Evolutionary conservation across 2,329 filamentous ascomycete genomes (phyloP).

Genomic region (Fusarium torulosum): DNA sequence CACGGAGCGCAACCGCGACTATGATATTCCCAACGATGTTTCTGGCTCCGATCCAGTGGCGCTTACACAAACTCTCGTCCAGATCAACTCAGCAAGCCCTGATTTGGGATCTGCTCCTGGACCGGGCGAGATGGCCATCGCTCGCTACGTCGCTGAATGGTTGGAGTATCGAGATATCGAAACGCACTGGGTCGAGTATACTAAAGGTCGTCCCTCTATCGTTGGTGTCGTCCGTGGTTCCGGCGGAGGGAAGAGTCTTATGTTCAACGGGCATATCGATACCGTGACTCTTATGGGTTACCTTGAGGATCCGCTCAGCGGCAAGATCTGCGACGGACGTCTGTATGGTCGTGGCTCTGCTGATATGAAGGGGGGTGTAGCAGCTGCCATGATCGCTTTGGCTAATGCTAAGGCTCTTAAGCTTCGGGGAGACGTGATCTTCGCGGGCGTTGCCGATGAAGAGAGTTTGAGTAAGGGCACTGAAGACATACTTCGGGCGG

Average conservation of each 20-base stretch:
- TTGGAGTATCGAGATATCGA: constrained; percentile 65
- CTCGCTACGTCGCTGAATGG: constrained; percentile 63
- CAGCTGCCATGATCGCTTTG: constrained; percentile 59
- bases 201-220: constrained; percentile 62
- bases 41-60: constrained; percentile 56
- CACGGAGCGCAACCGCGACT: constrained; percentile 69
- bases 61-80: constrained; percentile 60
- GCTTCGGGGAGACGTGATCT: constrained; percentile 63
- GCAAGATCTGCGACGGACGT: constrained; percentile 54
- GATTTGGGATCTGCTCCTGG: constrained; percentile 57
- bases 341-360: constrained; percentile 61
- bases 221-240: constrained; percentile 61
- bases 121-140: constrained; percentile 61
- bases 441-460: constrained; percentile 67
- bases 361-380: constrained; percentile 66
- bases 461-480: constrained; percentile 65
- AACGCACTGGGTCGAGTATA: constrained; percentile 61
- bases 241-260: constrained; percentile 61
- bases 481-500: constrained; percentile 61
- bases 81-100: constrained; percentile 64
- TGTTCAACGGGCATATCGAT: constrained; percentile 67
- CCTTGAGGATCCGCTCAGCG: constrained; percentile 59
- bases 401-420: constrained; percentile 54
- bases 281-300: constrained; percentile 64
- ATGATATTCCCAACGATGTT: constrained; percentile 59